phyloP scores from a whole-genome alignment of 2,329 filamentous ascomycete genomes.

The Sphaerulina musiva region DNA sequence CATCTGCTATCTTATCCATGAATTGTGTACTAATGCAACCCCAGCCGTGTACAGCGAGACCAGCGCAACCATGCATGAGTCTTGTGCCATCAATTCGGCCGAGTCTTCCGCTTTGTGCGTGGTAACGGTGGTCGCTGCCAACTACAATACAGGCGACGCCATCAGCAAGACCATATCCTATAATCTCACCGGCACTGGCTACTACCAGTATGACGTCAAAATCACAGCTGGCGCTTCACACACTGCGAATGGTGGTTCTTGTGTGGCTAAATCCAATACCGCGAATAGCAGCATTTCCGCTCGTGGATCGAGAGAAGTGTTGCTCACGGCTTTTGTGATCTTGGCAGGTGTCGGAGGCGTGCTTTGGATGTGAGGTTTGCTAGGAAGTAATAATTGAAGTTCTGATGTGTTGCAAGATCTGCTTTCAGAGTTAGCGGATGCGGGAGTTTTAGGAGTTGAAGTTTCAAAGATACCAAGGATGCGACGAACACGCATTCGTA shows the following conservation, averaged over 20 bases:
- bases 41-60: constrained; percentile 24
- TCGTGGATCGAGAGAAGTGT: background rate
- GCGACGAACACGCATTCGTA: background rate
- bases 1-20: no score
- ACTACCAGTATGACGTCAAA: constrained; percentile 21
- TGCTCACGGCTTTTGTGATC: background rate
- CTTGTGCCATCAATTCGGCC: constrained; percentile 17
- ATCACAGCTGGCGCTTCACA: constrained; percentile 19
- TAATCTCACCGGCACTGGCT: constrained; percentile 20
- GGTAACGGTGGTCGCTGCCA: constrained; percentile 16
- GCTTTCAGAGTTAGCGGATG: background rate
- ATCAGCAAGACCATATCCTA: constrained; percentile 19
- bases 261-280: constrained; percentile 11
- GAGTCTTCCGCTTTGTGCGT: constrained; percentile 17
- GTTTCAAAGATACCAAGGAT: background rate
- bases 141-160: constrained; percentile 12
- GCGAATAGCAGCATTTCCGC: background rate
- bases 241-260: constrained; percentile 17
- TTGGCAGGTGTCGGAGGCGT: background rate
- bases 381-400: background rate
- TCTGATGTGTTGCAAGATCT: background rate
- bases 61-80: constrained; percentile 22
- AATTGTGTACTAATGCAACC: background rate
- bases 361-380: background rate
- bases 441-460: background rate